Percentiles rank a stretch among this genome's conserved stretches.
phyloP scores from a whole-genome alignment of 2,329 filamentous ascomycete genomes.

The Acrocalymma vagum region DNA sequence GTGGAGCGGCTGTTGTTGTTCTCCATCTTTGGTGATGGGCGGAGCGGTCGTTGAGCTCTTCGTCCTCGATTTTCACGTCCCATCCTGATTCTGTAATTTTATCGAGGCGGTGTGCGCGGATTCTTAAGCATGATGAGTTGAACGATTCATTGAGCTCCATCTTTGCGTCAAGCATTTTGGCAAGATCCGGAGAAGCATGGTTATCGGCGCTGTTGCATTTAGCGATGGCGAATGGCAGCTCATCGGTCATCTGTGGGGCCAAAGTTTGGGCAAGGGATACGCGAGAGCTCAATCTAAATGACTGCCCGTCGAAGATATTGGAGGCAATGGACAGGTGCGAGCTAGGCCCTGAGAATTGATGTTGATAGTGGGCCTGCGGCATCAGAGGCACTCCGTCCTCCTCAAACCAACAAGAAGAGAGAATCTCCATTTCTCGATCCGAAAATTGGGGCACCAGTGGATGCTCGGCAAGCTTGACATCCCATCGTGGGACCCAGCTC shows the following conservation, averaged over 20 bases:
- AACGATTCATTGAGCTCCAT: background rate
- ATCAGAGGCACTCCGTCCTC: no score
- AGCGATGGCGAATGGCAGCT: background rate
- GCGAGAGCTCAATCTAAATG: background rate
- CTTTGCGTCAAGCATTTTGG: no score
- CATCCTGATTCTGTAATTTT: constrained; percentile 1
- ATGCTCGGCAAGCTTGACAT: constrained; percentile 5
- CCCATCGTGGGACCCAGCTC: constrained; percentile 19
- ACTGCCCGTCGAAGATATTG: background rate
- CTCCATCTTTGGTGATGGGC: no score
- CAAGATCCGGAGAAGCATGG: background rate
- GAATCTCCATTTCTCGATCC: background rate
- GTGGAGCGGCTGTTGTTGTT: no score
- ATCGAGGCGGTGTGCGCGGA: constrained; percentile 17
- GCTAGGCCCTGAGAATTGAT: background rate
- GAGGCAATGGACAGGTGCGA: background rate
- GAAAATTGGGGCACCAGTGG: constrained; percentile 4
- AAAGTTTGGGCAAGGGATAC: background rate
- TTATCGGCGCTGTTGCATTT: background rate
- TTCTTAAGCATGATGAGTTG: constrained; percentile 3
- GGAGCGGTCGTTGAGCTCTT: no score
- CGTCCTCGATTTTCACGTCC: no score
- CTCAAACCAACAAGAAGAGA: constrained; percentile 1
- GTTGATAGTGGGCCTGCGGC: background rate
- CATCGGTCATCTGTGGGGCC: background rate